Percentiles rank a stretch among this genome's conserved stretches.
Conservation (phyloP, 495 filamentous ascomycete genomes). For the Podospora bellae-mahoneyi region DNA sequence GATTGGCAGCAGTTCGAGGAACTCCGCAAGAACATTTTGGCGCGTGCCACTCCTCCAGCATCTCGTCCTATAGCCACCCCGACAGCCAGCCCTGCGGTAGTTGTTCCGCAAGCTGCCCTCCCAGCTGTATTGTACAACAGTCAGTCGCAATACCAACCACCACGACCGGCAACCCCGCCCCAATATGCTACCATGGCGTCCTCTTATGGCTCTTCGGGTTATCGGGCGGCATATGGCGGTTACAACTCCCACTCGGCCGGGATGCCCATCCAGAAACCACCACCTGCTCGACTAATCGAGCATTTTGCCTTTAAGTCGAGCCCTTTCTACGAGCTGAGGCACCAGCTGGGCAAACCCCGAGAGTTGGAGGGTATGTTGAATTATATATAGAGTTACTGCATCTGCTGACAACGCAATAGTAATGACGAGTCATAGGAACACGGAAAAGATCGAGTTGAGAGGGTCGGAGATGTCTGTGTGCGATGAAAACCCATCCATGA, state of each 20-base stretch:
- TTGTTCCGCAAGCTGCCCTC: background rate
- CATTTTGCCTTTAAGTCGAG: slow-evolving; percentile 62
- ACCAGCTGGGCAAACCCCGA: slow-evolving; percentile 61
- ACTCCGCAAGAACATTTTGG: slow-evolving; percentile 26
- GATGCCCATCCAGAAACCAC: background rate
- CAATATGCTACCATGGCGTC: slow-evolving; percentile 19
- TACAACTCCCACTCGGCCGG: background rate
- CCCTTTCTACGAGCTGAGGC: slow-evolving; percentile 67
- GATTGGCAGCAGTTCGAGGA: slow-evolving; percentile 27
- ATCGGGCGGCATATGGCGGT: background rate
- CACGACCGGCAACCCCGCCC: slow-evolving; percentile 4
- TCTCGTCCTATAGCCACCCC: background rate
- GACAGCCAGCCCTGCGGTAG: background rate
- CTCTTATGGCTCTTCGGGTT: background rate
- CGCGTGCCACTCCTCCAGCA: background rate
- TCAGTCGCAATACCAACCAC: slow-evolving; percentile 13
- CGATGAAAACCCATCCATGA: slow-evolving; percentile 50
- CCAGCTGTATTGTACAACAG: slow-evolving; percentile 13
- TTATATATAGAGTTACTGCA: background rate
- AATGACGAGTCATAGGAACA: slow-evolving; percentile 60
- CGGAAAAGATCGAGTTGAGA: slow-evolving; percentile 49
- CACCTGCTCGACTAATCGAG: background rate
- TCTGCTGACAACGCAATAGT: slow-evolving; percentile 31
- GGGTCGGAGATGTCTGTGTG: slow-evolving; percentile 49
- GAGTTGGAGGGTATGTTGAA: slow-evolving; percentile 53